Percentiles rank a stretch among this genome's conserved stretches.
Conservation (phyloP, 495 filamentous ascomycete species). For the Xylona heveae region DNA sequence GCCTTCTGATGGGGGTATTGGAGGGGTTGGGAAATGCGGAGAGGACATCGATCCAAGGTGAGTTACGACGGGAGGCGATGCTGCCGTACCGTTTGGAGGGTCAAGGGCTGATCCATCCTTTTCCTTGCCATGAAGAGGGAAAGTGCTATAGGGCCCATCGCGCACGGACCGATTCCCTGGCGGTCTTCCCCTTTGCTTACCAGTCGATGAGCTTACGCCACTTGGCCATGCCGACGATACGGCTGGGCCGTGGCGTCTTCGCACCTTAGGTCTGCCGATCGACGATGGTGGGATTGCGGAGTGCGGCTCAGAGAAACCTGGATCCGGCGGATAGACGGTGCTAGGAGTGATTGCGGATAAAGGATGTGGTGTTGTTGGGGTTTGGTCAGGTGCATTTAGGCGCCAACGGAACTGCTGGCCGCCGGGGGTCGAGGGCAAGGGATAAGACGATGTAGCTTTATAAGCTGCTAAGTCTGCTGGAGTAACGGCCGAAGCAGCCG, state of each 20-base stretch:
- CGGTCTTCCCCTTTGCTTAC: constrained; percentile 67
- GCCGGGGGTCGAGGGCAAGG: constrained; percentile 7
- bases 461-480: constrained; percentile 10
- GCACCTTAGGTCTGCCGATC: constrained; percentile 22
- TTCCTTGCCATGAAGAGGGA: constrained; percentile 45
- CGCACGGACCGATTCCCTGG: constrained; percentile 54
- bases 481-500: constrained; percentile 20
- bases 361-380: constrained; percentile 47
- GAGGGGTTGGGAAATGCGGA: not conserved
- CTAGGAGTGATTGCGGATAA: constrained; percentile 60
- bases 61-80: constrained; percentile 7
- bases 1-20: not conserved
- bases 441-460: constrained; percentile 5
- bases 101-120: constrained; percentile 16
- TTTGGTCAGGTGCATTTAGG: constrained; percentile 20
- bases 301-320: constrained; percentile 34
- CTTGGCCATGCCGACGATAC: constrained; percentile 91
- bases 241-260: constrained; percentile 70
- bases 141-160: constrained; percentile 72
- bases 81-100: constrained; percentile 7
- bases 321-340: constrained; percentile 25
- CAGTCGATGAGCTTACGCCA: constrained; percentile 37
- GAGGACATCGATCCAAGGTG: not conserved
- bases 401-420: constrained; percentile 22
- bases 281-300: constrained; percentile 45